Conservation (phyloP, 2,329 filamentous ascomycete genomes). For the Exophiala alcalophila region DNA sequence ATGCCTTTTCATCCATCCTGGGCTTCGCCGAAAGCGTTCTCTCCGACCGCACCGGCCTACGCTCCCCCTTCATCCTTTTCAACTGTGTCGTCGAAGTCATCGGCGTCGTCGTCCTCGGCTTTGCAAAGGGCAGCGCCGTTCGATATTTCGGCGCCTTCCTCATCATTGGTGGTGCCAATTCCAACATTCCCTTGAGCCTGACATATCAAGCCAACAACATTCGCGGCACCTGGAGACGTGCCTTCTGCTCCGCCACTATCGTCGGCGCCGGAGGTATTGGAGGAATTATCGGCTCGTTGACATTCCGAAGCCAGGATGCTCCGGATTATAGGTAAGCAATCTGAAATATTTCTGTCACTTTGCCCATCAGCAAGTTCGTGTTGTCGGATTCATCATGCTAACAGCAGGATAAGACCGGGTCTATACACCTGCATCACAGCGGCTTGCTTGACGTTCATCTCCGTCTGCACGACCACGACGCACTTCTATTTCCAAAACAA, state of each 20-base stretch:
- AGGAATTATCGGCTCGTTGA: conserved; percentile 69
- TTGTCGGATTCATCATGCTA: no score
- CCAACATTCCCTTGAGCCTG: conserved; percentile 71
- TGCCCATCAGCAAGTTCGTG: no score
- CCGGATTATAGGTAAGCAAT: conserved; percentile 39
- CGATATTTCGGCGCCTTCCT: conserved; percentile 75
- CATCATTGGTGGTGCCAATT: conserved; percentile 68
- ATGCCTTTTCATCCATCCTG: conserved; percentile 58
- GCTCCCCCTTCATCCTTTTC: conserved; percentile 69
- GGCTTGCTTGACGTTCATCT: conserved; percentile 55
- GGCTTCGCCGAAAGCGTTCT: conserved; percentile 70
- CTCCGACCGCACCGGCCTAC: conserved; percentile 65
- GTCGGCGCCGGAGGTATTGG: conserved; percentile 58
- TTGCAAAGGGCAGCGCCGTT: conserved; percentile 52
- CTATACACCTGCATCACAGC: conserved; percentile 38
- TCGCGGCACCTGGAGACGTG: conserved; percentile 82
- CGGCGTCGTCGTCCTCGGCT: conserved; percentile 70
- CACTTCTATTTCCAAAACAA: conserved; percentile 54
- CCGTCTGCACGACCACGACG: conserved; percentile 51
- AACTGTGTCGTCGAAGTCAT: conserved; percentile 64
- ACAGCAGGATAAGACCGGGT: no score
- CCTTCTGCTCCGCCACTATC: conserved; percentile 41
- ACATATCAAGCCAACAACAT: conserved; percentile 86
- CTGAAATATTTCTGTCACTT: no score
- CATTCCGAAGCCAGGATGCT: conserved; percentile 57